A percentile compares a stretch with the other conserved stretches of the same genome.
These are phyloP conservation scores for Cytospora paraplurivora DNA, from an alignment of 2,329 filamentous ascomycete species.

Conservation along the genomic window DNA sequence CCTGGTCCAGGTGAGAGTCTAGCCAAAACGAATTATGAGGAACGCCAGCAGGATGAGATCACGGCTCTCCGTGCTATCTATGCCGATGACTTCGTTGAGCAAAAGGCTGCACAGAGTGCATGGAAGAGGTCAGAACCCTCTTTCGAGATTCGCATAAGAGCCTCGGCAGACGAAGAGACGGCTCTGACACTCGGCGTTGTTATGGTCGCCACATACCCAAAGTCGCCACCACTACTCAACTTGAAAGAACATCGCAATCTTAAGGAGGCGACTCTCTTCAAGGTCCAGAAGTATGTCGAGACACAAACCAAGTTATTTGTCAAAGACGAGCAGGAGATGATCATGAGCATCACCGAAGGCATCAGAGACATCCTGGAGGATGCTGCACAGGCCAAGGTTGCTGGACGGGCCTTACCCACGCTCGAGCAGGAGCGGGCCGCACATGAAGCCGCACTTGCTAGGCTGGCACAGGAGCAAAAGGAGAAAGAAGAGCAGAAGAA, in stretches of 20 bases:
- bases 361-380: slow-evolving; percentile 81
- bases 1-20: slow-evolving; percentile 4
- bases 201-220: slow-evolving; percentile 89
- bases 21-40: slow-evolving; percentile 68
- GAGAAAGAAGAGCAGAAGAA: slow-evolving; percentile 56
- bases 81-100: slow-evolving; percentile 80
- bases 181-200: slow-evolving; percentile 74
- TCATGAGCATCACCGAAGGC: slow-evolving; percentile 66
- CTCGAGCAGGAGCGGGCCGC: slow-evolving; percentile 85
- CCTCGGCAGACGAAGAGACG: slow-evolving; percentile 72
- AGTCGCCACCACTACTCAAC: slow-evolving; percentile 72
- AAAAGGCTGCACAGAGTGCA: slow-evolving; percentile 69
- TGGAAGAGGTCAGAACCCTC: slow-evolving; percentile 90
- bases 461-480: slow-evolving; percentile 58
- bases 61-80: slow-evolving; percentile 86
- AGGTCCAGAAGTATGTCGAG: slow-evolving; percentile 66
- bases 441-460: slow-evolving; percentile 72
- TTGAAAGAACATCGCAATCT: slow-evolving; percentile 67
- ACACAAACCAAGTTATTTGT: slow-evolving; percentile 58
- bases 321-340: slow-evolving; percentile 58
- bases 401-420: slow-evolving; percentile 77
- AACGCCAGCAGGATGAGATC: slow-evolving; percentile 86
- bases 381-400: slow-evolving; percentile 75
- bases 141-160: slow-evolving; percentile 78
- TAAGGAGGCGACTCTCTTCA: slow-evolving; percentile 69